Evolutionary conservation across 2,329 filamentous ascomycete genomes (phyloP).

Genomic region (Paecilomyces niveus): DNA sequence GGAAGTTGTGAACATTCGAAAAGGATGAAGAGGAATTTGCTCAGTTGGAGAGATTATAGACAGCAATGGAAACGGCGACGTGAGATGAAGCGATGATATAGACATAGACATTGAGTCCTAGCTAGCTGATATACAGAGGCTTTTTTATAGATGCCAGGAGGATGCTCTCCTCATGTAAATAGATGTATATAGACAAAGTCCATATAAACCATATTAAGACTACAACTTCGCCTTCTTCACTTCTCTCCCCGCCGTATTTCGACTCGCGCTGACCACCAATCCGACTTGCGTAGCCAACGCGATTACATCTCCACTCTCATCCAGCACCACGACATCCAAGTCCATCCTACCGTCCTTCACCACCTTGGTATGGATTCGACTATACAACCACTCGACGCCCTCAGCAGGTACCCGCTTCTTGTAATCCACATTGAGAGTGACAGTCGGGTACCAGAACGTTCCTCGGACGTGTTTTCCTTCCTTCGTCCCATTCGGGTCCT

Average conservation of each 20-base stretch:
- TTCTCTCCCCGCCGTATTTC: conserved; percentile 52
- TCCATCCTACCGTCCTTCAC: conserved; percentile 68
- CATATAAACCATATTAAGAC: background rate
- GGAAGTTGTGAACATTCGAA: conserved; percentile 15
- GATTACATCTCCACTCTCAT: conserved; percentile 58
- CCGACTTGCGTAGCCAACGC: conserved; percentile 62
- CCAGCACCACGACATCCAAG: conserved; percentile 61
- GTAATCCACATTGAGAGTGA: conserved; percentile 67
- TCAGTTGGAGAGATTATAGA: too few relatives aligned
- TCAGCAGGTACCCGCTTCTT: conserved; percentile 63
- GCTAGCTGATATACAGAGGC: background rate
- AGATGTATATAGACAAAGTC: background rate
- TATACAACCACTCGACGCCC: conserved; percentile 66
- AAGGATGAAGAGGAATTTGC: background rate
- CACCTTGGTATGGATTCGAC: conserved; percentile 57
- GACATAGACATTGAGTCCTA: conserved; percentile 1
- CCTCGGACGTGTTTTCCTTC: conserved; percentile 9
- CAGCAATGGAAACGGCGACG: background rate
- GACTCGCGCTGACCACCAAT: conserved; percentile 55
- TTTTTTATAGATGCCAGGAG: background rate
- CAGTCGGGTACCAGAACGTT: conserved; percentile 67
- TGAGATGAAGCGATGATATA: background rate
- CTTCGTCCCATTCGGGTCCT: conserved; percentile 20
- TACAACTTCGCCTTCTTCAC: conserved; percentile 14
- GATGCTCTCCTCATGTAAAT: conserved; percentile 1